Evolutionary conservation across 371 early-diverging fungal species (phyloP).

Genomic region (Nematocida major): DNA sequence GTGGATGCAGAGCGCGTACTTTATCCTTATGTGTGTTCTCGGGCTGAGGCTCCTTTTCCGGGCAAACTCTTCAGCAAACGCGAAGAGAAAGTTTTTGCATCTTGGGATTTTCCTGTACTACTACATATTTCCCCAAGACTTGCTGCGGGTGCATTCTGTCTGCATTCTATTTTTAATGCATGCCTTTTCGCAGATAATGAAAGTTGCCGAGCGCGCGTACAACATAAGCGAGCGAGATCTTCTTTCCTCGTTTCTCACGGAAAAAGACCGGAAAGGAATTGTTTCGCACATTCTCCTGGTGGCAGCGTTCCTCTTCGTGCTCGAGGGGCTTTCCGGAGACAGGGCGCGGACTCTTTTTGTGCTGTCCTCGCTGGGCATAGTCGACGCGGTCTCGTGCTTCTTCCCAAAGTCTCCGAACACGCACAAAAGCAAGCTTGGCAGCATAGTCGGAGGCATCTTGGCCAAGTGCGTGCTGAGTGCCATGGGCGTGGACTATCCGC

Average conservation of each 20-base stretch:
- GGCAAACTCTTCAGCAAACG: not conserved
- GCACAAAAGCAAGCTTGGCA: conserved; percentile 34
- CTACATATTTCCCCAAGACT: not conserved
- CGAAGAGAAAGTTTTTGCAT: conserved; percentile 35
- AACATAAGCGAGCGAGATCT: not conserved
- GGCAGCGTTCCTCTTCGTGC: not conserved
- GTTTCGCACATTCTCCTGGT: conserved; percentile 27
- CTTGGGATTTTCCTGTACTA: conserved; percentile 10
- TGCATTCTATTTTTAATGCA: not conserved
- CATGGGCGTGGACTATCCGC: conserved; percentile 18
- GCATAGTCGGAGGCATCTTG: not conserved
- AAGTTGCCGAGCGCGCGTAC: not conserved
- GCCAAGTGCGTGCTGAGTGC: not conserved
- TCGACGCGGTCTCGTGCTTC: conserved; percentile 35
- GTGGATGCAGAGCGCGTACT: not conserved
- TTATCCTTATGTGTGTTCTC: not conserved
- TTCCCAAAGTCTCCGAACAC: not conserved
- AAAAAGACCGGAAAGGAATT: conserved; percentile 35
- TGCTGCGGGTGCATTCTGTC: not conserved
- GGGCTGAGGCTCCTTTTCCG: not conserved
- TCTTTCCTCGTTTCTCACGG: conserved; percentile 1
- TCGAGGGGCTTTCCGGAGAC: not conserved
- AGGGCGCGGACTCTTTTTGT: not conserved
- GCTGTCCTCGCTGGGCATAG: conserved; percentile 37
- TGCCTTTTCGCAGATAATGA: not conserved